A percentile compares a stretch with the other conserved stretches of the same genome.
Evolutionary conservation across 495 filamentous ascomycete species (phyloP).

Genomic region (Penicillium lagena): DNA sequence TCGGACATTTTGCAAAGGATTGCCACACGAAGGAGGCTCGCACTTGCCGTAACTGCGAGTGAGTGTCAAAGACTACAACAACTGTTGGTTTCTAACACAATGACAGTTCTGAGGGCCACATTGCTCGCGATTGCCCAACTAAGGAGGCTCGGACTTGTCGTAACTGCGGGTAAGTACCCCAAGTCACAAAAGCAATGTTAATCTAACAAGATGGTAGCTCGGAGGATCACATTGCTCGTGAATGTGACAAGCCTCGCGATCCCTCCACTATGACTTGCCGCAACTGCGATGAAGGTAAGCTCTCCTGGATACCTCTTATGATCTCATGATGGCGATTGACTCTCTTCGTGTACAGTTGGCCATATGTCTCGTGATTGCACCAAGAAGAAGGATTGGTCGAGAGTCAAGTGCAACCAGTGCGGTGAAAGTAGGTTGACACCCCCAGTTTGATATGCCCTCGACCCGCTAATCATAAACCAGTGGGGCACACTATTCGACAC

Average conservation of each 20-base stretch:
- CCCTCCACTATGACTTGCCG: constrained; percentile 50
- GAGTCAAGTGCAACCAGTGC: constrained; percentile 72
- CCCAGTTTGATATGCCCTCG: neutral
- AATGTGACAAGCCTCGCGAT: constrained; percentile 49
- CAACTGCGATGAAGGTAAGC: constrained; percentile 59
- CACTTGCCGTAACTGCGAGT: constrained; percentile 62
- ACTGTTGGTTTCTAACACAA: too few species aligned
- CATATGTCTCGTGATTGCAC: constrained; percentile 71
- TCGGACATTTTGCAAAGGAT: constrained; percentile 78
- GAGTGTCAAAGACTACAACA: constrained; percentile 7
- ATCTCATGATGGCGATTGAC: neutral
- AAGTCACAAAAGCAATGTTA: neutral
- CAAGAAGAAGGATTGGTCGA: constrained; percentile 66
- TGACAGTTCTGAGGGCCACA: too few species aligned
- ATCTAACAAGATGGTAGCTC: constrained; percentile 25
- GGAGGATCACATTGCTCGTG: constrained; percentile 47
- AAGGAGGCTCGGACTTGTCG: too few species aligned
- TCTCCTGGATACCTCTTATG: neutral
- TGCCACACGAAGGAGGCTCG: constrained; percentile 56
- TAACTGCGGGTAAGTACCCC: too few species aligned
- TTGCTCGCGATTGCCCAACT: too few species aligned
- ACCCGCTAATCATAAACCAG: constrained; percentile 24
- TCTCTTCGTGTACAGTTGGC: constrained; percentile 38
- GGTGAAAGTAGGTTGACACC: constrained; percentile 49
- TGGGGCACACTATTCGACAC: constrained; percentile 61